phyloP scores from a whole-genome alignment of 768 basidiomycete genomes.

The Tulasnella sp. region DNA sequence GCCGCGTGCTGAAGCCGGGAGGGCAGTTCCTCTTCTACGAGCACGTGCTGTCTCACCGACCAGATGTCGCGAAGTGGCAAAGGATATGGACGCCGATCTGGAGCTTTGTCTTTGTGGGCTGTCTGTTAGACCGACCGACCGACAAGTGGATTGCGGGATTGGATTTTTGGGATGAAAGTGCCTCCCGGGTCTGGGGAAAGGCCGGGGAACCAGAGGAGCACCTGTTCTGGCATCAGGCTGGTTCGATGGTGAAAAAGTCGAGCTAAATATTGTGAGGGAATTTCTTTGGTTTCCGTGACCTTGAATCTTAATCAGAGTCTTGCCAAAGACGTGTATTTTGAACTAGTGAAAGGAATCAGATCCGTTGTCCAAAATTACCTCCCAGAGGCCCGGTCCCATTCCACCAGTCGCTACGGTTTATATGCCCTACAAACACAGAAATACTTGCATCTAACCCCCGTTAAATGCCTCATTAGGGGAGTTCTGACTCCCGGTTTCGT shows the following conservation, averaged over 20 bases:
- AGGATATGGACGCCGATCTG: conserved; percentile 61
- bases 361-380: no score
- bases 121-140: conserved; percentile 37
- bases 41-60: conserved; percentile 46
- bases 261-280: neutral
- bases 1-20: conserved; percentile 47
- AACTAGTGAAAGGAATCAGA: no score
- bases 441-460: neutral
- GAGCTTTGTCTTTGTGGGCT: conserved; percentile 45
- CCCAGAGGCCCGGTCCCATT: no score
- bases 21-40: conserved; percentile 59
- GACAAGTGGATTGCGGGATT: conserved; percentile 20
- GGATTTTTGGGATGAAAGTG: conserved; percentile 34
- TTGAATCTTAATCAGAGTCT: neutral
- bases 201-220: conserved; percentile 43
- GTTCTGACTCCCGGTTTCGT: neutral
- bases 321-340: neutral
- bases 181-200: conserved; percentile 36
- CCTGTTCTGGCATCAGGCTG: conserved; percentile 45
- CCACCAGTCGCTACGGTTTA: no score
- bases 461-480: neutral
- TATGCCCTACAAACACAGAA: no score
- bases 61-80: conserved; percentile 62
- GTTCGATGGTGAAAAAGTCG: neutral
- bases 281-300: neutral